Evolutionary conservation across 2,329 filamentous ascomycete genomes (phyloP).

Genomic region (Pseudogymnoascus sp.): DNA sequence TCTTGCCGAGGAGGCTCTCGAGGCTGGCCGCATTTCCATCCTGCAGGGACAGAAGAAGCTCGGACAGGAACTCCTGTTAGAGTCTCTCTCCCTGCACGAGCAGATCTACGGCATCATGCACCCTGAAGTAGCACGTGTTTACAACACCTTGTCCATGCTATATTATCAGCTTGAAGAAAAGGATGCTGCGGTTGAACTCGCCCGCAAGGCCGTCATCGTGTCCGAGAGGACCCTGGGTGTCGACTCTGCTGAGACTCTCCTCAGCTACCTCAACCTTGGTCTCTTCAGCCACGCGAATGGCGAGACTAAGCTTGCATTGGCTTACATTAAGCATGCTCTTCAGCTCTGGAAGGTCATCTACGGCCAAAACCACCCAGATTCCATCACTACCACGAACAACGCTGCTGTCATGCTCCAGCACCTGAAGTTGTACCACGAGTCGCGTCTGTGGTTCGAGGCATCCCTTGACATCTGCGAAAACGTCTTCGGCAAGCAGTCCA

Average conservation of each 20-base stretch:
- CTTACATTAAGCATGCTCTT: slow-evolving; percentile 85
- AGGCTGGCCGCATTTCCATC: slow-evolving; percentile 93
- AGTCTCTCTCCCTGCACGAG: slow-evolving; percentile 91
- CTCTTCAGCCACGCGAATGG: slow-evolving; percentile 89
- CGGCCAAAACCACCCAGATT: slow-evolving; percentile 86
- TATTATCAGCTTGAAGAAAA: slow-evolving; percentile 99
- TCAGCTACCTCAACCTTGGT: slow-evolving; percentile 92
- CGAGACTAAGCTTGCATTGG: slow-evolving; percentile 80
- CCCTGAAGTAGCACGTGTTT: slow-evolving; percentile 89
- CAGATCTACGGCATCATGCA: slow-evolving; percentile 98
- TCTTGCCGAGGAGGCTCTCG: slow-evolving; percentile 88
- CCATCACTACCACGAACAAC: slow-evolving; percentile 98
- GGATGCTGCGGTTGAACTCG: slow-evolving; percentile 86
- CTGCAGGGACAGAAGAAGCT: slow-evolving; percentile 92
- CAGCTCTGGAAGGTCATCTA: slow-evolving; percentile 97
- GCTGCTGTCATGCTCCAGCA: slow-evolving; percentile 97
- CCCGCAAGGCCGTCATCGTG: slow-evolving; percentile 93
- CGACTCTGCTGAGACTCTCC: slow-evolving; percentile 85
- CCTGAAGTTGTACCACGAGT: slow-evolving; percentile 90
- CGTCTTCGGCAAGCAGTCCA: slow-evolving; percentile 79
- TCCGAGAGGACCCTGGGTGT: slow-evolving; percentile 89
- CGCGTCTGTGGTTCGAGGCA: slow-evolving; percentile 92
- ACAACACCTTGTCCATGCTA: slow-evolving; percentile 89
- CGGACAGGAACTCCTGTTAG: slow-evolving; percentile 89
- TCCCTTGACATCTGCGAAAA: slow-evolving; percentile 83